phyloP scores from a whole-genome alignment of 2,329 filamentous ascomycete species.

The Fusarium ramigenum region DNA sequence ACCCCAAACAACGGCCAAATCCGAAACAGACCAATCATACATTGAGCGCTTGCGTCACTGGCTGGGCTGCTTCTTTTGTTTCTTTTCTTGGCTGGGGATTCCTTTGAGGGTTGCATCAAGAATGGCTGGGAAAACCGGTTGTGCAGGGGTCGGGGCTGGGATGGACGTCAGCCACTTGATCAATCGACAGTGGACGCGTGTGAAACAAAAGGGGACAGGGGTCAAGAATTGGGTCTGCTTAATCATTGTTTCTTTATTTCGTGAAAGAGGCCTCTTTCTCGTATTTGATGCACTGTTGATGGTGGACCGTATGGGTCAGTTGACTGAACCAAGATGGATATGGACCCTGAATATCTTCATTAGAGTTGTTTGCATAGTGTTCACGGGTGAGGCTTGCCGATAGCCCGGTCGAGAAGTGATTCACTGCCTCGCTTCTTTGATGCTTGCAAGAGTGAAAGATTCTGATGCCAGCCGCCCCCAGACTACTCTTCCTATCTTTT shows the following conservation, averaged over 20 bases:
- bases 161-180: constrained; percentile 26
- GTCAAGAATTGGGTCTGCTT: neutral
- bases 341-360: constrained; percentile 31
- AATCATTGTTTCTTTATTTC: constrained; percentile 11
- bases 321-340: neutral
- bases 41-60: constrained; percentile 34
- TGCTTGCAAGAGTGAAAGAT: neutral
- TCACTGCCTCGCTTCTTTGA: neutral
- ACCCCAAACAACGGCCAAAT: constrained; percentile 26
- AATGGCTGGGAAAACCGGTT: constrained; percentile 34
- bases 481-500: neutral
- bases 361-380: constrained; percentile 2
- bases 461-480: neutral
- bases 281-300: constrained; percentile 3
- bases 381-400: neutral
- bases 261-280: constrained; percentile 30
- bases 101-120: neutral
- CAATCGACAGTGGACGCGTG: constrained; percentile 12
- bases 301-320: constrained; percentile 5
- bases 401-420: neutral
- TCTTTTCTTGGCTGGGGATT: constrained; percentile 17
- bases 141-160: constrained; percentile 11
- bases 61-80: neutral
- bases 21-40: constrained; percentile 11
- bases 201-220: constrained; percentile 22